A percentile compares a stretch with the other conserved stretches of the same genome.
Evolutionary conservation across 164 flowering plant genomes (phyloP).

Genomic region (Santalum album): DNA sequence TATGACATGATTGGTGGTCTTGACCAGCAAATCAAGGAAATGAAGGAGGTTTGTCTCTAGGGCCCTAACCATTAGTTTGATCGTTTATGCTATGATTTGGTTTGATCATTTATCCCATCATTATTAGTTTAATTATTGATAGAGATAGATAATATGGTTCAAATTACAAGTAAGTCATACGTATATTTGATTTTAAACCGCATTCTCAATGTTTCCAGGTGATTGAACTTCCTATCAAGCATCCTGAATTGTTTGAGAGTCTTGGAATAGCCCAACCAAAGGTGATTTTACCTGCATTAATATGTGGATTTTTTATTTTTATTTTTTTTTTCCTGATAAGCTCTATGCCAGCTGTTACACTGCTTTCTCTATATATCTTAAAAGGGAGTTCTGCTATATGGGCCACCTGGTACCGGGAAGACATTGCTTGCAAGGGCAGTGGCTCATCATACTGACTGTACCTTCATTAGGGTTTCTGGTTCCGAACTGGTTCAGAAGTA

Average conservation of each 20-base stretch:
- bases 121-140: too few species aligned
- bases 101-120: too few species aligned
- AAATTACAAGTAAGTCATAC: too few species aligned
- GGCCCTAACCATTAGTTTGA: too few species aligned
- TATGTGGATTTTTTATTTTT: not conserved
- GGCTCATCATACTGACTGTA: constrained; percentile 94
- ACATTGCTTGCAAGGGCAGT: constrained; percentile 95
- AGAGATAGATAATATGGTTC: too few species aligned
- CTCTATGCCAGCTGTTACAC: too few species aligned
- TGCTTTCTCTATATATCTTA: not conserved
- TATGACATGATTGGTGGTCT: constrained; percentile 99
- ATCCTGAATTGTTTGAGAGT: constrained; percentile 93
- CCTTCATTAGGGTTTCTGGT: constrained; percentile 95
- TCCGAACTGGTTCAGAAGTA: constrained; percentile 93
- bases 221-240: constrained; percentile 95
- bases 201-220: too few species aligned
- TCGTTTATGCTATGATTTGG: too few species aligned
- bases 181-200: too few species aligned
- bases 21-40: constrained; percentile 96
- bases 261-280: constrained; percentile 98
- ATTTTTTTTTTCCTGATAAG: too few species aligned
- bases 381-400: constrained; percentile 93
- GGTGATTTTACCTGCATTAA: constrained; percentile 28
- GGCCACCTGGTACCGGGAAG: constrained; percentile 99
- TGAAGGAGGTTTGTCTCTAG: constrained; percentile 66